phyloP scores from a whole-genome alignment of 2,329 filamentous ascomycete species.

The Monilinia fructicola region DNA sequence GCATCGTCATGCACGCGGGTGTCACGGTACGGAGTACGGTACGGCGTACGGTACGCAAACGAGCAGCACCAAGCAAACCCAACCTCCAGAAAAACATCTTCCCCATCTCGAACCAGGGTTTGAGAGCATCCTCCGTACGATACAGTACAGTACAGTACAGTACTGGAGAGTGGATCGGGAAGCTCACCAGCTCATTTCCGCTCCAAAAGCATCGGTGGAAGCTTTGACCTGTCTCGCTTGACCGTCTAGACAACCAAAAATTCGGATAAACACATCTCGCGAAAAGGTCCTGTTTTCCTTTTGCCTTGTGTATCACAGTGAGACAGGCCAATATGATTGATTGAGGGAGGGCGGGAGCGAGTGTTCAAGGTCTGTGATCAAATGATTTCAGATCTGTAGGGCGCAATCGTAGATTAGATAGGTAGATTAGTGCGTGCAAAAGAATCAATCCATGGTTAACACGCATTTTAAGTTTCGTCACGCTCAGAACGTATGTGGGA shows the following conservation, averaged over 20 bases:
- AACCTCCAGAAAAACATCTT: slow-evolving; percentile 18
- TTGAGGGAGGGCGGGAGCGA: no score
- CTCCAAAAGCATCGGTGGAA: background rate
- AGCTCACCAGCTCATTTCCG: slow-evolving; percentile 12
- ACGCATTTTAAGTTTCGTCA: background rate
- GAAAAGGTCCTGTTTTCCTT: background rate
- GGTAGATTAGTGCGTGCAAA: background rate
- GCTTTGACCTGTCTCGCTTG: slow-evolving; percentile 16
- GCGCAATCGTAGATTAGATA: background rate
- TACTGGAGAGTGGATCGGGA: slow-evolving; percentile 18
- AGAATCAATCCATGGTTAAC: background rate
- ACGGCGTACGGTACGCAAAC: background rate
- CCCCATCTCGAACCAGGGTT: slow-evolving; percentile 19
- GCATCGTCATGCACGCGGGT: slow-evolving; percentile 9
- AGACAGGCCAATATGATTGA: slow-evolving; percentile 6
- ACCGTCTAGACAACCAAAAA: slow-evolving; percentile 13
- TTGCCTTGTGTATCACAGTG: background rate
- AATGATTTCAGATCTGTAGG: background rate
- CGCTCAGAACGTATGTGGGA: background rate
- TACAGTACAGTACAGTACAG: no score
- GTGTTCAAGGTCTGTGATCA: slow-evolving; percentile 5
- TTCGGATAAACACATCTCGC: background rate
- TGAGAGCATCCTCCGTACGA: background rate
- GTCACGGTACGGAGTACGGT: background rate
- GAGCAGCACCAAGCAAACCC: slow-evolving; percentile 6